Percentiles rank a stretch among this genome's conserved stretches.
Evolutionary conservation across 176 grass and related monocot genomes (phyloP).

Genomic region (Stipa capillata): DNA sequence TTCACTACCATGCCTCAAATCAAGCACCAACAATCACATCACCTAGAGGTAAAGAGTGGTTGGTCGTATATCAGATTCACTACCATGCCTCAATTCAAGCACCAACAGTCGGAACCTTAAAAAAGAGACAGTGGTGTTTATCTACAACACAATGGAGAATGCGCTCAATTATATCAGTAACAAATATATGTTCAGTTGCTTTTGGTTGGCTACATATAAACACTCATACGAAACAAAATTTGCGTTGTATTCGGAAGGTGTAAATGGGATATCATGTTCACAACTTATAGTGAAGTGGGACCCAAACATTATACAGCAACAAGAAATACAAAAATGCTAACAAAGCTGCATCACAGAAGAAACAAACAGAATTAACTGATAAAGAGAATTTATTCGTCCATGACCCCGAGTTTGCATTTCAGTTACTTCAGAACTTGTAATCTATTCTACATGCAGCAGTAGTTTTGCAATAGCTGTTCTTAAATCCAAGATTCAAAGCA

Average conservation of each 20-base stretch:
- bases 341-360: neutral
- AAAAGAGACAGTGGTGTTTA: neutral
- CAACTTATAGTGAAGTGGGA: neutral
- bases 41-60: slow-evolving; percentile 24
- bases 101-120: neutral
- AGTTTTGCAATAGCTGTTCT: neutral
- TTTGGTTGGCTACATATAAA: neutral
- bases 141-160: neutral
- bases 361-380: neutral
- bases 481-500: neutral
- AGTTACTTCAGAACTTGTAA: neutral
- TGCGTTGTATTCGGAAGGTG: neutral
- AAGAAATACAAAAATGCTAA: neutral
- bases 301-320: neutral
- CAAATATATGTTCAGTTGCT: neutral
- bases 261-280: neutral
- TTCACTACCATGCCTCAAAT: neutral
- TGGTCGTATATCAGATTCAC: neutral
- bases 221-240: neutral
- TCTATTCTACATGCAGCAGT: neutral
- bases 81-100: neutral
- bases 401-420: neutral
- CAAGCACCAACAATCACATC: slow-evolving; percentile 32
- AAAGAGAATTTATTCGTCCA: neutral
- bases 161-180: neutral